phyloP scores from a whole-genome alignment of 768 basidiomycete species.

The Nevesoporus exiguus region DNA sequence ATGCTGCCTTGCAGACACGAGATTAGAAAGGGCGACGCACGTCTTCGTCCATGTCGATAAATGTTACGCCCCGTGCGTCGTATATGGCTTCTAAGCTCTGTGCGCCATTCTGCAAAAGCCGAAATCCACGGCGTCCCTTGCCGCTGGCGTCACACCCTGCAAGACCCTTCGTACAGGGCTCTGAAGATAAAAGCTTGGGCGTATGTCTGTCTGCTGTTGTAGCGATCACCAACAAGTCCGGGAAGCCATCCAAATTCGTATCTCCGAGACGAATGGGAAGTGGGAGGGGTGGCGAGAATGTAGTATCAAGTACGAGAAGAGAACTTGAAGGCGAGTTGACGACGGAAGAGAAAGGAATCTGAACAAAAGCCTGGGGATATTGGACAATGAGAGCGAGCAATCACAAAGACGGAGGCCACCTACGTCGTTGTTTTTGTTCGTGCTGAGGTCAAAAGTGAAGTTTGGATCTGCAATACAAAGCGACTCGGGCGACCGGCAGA shows the following conservation, averaged over 20 bases:
- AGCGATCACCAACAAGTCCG: constrained; percentile 70
- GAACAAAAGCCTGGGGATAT: constrained; percentile 54
- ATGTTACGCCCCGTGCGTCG: constrained; percentile 76
- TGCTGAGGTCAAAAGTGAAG: constrained; percentile 71
- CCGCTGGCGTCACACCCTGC: constrained; percentile 55
- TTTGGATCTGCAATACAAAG: constrained; percentile 78
- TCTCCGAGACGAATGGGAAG: constrained; percentile 83
- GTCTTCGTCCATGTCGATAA: constrained; percentile 94
- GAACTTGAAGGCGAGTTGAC: constrained; percentile 47
- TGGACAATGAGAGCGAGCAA: not conserved
- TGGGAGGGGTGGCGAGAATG: constrained; percentile 64
- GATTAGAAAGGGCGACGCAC: constrained; percentile 43
- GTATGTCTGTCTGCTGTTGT: constrained; percentile 44
- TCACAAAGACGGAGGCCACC: constrained; percentile 12
- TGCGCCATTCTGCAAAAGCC: constrained; percentile 50
- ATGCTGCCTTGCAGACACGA: not conserved
- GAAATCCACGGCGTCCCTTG: constrained; percentile 62
- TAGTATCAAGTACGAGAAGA: constrained; percentile 68
- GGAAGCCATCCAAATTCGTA: constrained; percentile 90
- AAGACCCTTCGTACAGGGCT: constrained; percentile 53
- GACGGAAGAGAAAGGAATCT: constrained; percentile 61
- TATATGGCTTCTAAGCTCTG: constrained; percentile 60
- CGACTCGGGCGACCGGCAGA: constrained; percentile 74
- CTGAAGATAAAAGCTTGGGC: constrained; percentile 62
- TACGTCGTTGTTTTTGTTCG: constrained; percentile 50